These are phyloP conservation scores for Blastocystis sp. DNA, from an alignment of 352 stramenopile species.

Conservation along the genomic window DNA sequence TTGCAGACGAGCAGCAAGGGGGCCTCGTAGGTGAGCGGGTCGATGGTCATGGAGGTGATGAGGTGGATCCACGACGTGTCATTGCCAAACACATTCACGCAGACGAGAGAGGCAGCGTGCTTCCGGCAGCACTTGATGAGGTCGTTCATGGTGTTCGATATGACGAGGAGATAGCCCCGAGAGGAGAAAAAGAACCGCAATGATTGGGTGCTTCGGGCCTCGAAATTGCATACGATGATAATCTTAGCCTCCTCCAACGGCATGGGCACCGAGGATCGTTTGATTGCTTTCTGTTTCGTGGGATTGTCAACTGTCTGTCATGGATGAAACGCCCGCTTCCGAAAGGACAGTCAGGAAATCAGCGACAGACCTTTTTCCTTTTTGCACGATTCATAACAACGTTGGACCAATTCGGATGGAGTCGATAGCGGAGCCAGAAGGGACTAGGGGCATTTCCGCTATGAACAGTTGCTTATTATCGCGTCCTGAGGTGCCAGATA, in stretches of 20 bases:
- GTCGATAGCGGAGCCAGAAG: constrained; percentile 5
- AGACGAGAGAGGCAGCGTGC: constrained; percentile 33
- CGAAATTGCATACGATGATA: constrained; percentile 44
- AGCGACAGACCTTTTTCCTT: background rate
- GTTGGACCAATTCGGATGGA: background rate
- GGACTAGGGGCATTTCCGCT: background rate
- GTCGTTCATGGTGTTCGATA: constrained; percentile 11
- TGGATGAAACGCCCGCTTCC: background rate
- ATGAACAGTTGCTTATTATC: background rate
- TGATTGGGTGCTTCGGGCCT: background rate
- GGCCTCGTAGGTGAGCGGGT: constrained; percentile 40
- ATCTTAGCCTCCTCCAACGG: constrained; percentile 27
- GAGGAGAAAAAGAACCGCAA: constrained; percentile 41
- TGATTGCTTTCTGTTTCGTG: background rate
- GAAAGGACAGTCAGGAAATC: background rate
- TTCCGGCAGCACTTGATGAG: background rate
- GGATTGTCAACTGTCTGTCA: background rate
- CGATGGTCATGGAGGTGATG: constrained; percentile 24
- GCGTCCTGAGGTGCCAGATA: background rate
- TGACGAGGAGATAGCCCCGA: constrained; percentile 24
- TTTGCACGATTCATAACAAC: background rate
- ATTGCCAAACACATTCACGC: constrained; percentile 37
- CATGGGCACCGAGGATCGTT: background rate
- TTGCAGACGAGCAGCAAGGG: constrained; percentile 35
- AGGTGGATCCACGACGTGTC: constrained; percentile 63